These are phyloP conservation scores for Maudiozyma humilis DNA, from an alignment of 1,139 yeast species.

Conservation along the genomic window DNA sequence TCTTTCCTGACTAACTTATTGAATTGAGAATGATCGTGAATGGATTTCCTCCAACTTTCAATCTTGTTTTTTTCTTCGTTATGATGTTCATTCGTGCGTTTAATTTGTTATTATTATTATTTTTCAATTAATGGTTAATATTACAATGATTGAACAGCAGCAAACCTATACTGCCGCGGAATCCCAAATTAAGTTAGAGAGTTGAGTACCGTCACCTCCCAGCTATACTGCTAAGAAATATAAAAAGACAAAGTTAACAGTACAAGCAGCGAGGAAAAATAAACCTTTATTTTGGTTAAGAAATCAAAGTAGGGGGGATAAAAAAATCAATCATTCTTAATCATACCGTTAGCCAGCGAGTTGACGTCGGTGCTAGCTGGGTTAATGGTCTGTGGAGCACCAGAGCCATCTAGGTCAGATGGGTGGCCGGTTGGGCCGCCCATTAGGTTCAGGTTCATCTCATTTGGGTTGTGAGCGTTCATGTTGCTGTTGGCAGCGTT, in stretches of 20 bases:
- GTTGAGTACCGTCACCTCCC: not conserved
- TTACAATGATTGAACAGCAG: constrained; percentile 5
- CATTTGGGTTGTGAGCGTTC: constrained; percentile 2
- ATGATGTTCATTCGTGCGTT: not conserved
- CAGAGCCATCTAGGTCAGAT: not conserved
- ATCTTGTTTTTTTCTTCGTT: not conserved
- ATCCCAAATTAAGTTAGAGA: constrained; percentile 3
- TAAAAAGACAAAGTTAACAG: not conserved
- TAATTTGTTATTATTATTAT: not conserved
- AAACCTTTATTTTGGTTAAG: not conserved
- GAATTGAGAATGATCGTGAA: not conserved
- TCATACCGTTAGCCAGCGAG: not conserved
- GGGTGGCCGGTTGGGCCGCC: not conserved
- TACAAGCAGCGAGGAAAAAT: not conserved
- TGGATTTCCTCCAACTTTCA: not conserved
- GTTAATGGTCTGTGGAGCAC: not conserved
- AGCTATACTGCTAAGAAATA: too few relatives aligned
- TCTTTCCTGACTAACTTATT: not conserved
- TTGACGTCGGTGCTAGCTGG: constrained; percentile 3
- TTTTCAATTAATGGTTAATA: constrained; percentile 3
- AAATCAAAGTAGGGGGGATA: not conserved
- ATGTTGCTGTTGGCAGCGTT: not conserved
- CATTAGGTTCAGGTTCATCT: constrained; percentile 4
- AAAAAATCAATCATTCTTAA: constrained; percentile 2
- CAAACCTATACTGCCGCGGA: constrained; percentile 1